phyloP scores from a whole-genome alignment of 176 grass and related monocot genomes.

The Carex scoparia region DNA sequence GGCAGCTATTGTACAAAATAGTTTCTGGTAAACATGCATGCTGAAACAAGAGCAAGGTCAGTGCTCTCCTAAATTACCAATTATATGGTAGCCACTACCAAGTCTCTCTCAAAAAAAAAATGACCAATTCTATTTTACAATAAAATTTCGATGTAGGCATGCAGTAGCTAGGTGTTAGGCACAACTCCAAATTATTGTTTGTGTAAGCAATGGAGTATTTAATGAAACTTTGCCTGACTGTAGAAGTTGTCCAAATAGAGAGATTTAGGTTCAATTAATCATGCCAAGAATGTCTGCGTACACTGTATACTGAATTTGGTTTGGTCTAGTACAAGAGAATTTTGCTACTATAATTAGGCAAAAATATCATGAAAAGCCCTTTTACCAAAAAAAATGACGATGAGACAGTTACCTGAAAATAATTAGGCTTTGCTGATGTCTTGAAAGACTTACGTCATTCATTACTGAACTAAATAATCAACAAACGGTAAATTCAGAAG shows the following conservation, averaged over 20 bases:
- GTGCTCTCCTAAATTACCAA: neutral
- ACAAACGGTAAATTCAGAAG: neutral
- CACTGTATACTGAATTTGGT: neutral
- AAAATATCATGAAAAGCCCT: neutral
- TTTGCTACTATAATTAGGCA: neutral
- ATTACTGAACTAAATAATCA: neutral
- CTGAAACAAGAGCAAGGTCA: neutral
- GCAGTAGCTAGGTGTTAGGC: neutral
- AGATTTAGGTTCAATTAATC: neutral
- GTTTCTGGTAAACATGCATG: neutral
- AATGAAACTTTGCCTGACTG: neutral
- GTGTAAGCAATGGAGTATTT: neutral
- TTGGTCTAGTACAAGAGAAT: neutral
- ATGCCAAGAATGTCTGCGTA: neutral
- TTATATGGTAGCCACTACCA: too few species aligned
- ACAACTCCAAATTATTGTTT: neutral
- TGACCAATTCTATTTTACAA: too few species aligned
- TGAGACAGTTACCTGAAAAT: neutral
- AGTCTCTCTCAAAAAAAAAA: neutral
- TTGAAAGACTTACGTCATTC: neutral
- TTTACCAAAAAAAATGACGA: neutral
- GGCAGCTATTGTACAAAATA: neutral
- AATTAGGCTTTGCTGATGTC: conserved; percentile 2
- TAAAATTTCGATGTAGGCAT: neutral
- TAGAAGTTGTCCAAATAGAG: neutral